A percentile compares a stretch with the other conserved stretches of the same genome.
These are phyloP conservation scores for Diversispora epigaea DNA, from an alignment of 192 early-diverging fungal species.

Conservation along the genomic window DNA sequence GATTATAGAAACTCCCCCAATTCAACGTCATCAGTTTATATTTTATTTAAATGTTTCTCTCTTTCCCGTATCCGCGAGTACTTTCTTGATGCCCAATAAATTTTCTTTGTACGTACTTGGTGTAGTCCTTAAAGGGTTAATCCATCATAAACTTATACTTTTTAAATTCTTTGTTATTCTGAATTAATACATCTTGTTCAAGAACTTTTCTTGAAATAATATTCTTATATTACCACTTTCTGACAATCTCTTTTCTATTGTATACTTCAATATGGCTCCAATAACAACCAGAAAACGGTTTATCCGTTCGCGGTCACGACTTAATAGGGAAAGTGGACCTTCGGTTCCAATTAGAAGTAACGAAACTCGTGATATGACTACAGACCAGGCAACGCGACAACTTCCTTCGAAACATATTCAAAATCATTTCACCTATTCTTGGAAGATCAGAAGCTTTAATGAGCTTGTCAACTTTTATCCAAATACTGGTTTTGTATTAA, in stretches of 20 bases:
- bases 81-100: conserved; percentile 33
- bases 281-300: conserved; percentile 30
- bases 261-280: background rate
- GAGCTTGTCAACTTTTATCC: conserved; percentile 33
- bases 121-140: background rate
- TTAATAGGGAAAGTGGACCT: conserved; percentile 28
- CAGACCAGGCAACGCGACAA: conserved; percentile 29
- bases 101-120: conserved; percentile 26
- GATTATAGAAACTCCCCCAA: background rate
- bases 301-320: conserved; percentile 33
- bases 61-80: conserved; percentile 26
- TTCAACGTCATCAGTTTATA: background rate
- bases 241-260: too few species aligned
- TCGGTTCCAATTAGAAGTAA: conserved; percentile 17
- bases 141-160: background rate
- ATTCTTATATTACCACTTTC: too few species aligned
- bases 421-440: conserved; percentile 28
- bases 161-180: background rate
- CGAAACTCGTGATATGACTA: conserved; percentile 34
- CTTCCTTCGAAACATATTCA: conserved; percentile 23
- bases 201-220: too few species aligned
- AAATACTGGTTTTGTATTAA: conserved; percentile 25
- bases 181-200: too few species aligned
- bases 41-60: conserved; percentile 26
- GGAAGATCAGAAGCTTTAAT: conserved; percentile 30